phyloP scores from a whole-genome alignment of 768 basidiomycete genomes.

The Boletus barrowsii region DNA sequence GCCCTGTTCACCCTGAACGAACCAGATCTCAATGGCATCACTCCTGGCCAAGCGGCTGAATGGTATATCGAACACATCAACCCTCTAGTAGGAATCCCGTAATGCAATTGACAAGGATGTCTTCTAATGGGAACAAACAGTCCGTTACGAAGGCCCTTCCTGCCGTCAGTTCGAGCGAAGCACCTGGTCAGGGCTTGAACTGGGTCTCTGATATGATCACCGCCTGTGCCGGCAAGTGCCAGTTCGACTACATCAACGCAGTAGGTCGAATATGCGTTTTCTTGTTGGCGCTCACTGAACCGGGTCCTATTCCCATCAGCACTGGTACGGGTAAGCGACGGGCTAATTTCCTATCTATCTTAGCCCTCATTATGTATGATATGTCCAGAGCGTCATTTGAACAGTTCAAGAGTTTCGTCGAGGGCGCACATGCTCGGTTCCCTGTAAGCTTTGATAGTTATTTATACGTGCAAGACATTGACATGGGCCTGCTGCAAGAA shows the following conservation, averaged over 20 bases:
- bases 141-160: constrained; percentile 38
- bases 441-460: constrained; percentile 17
- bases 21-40: constrained; percentile 32
- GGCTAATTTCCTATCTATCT: not conserved
- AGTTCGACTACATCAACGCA: constrained; percentile 36
- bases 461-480: not conserved
- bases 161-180: constrained; percentile 33
- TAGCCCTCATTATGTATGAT: not conserved
- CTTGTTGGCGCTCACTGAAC: not conserved
- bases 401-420: constrained; percentile 28
- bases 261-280: constrained; percentile 10
- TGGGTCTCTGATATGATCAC: constrained; percentile 36
- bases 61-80: constrained; percentile 39
- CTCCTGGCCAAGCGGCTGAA: constrained; percentile 29
- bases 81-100: constrained; percentile 27
- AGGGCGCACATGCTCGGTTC: constrained; percentile 27
- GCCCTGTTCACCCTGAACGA: constrained; percentile 37
- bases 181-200: constrained; percentile 32
- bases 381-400: constrained; percentile 22
- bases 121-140: constrained; percentile 12
- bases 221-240: constrained; percentile 33
- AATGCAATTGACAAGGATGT: not conserved
- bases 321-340: constrained; percentile 29
- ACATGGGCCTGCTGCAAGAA: constrained; percentile 11
- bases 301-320: constrained; percentile 4